phyloP scores from a whole-genome alignment of 257 asterid genomes.

The Jasminum sambac region DNA sequence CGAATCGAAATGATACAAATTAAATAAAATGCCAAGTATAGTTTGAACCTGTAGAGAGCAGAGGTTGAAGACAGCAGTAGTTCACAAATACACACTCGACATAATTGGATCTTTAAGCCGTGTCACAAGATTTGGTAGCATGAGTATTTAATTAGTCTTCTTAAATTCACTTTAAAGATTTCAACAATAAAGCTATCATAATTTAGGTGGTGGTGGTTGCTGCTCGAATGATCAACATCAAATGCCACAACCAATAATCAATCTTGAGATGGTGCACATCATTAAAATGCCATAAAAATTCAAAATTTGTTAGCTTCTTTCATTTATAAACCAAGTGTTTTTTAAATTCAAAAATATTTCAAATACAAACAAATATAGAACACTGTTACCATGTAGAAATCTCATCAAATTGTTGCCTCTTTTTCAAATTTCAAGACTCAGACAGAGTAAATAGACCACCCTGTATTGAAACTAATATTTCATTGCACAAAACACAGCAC shows the following conservation, averaged over 20 bases:
- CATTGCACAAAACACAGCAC: not conserved
- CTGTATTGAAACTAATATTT: not conserved
- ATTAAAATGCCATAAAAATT: too few relatives aligned
- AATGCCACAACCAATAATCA: not conserved
- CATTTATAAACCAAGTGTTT: too few relatives aligned
- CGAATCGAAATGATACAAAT: too few relatives aligned
- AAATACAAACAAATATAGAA: not conserved
- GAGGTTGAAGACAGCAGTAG: too few relatives aligned
- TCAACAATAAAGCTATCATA: not conserved
- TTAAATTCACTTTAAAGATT: not conserved
- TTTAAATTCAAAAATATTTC: too few relatives aligned
- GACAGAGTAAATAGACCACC: not conserved
- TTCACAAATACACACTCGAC: too few relatives aligned
- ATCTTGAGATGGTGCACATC: not conserved
- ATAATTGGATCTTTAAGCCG: not conserved
- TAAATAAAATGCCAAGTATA: too few relatives aligned
- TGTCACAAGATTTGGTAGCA: not conserved
- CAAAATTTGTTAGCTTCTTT: too few relatives aligned
- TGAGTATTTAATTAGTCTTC: not conserved
- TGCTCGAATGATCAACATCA: not conserved
- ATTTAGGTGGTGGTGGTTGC: not conserved
- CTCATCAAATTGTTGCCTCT: too few relatives aligned
- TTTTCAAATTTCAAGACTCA: too few relatives aligned
- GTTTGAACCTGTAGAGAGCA: too few relatives aligned
- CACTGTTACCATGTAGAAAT: too few relatives aligned